Evolutionary conservation across 352 stramenopile genomes (phyloP).

Genomic region (Phytophthora fragariaefolia): DNA sequence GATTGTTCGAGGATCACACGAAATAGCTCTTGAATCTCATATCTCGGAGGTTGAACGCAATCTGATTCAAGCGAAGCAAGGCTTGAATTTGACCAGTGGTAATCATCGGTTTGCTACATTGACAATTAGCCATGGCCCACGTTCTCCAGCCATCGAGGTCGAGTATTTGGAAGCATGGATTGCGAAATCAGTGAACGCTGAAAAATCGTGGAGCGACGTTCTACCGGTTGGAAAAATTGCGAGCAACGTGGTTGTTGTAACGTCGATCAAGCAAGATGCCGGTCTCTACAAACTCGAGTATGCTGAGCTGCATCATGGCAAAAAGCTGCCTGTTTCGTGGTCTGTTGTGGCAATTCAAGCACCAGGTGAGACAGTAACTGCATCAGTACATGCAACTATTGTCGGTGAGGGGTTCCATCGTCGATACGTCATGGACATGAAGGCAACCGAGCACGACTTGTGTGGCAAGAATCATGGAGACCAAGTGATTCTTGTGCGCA

Average conservation of each 20-base stretch:
- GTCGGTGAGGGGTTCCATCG: conserved; percentile 57
- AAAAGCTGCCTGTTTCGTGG: conserved; percentile 2
- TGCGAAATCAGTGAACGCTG: background rate
- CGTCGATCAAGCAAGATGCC: conserved; percentile 14
- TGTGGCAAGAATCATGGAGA: conserved; percentile 5
- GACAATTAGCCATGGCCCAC: conserved; percentile 16
- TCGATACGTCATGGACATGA: conserved; percentile 42
- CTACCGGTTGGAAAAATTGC: conserved; percentile 10
- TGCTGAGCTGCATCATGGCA: conserved; percentile 21
- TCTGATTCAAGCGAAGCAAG: background rate
- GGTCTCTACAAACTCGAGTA: conserved; percentile 28
- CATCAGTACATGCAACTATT: conserved; percentile 32
- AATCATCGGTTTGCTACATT: conserved; percentile 16
- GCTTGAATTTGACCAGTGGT: conserved; percentile 1
- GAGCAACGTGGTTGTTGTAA: conserved; percentile 21
- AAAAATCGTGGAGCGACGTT: conserved; percentile 8
- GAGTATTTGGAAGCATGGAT: conserved; percentile 34
- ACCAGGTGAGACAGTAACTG: conserved; percentile 9
- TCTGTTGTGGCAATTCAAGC: conserved; percentile 14
- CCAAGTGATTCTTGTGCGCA: conserved; percentile 42
- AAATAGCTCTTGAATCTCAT: background rate
- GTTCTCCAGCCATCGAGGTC: conserved; percentile 15
- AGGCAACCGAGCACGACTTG: conserved; percentile 23
- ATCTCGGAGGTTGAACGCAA: conserved; percentile 17
- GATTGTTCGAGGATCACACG: background rate